phyloP scores from a whole-genome alignment of 495 filamentous ascomycete genomes.

The Stereocaulon alpinum region DNA sequence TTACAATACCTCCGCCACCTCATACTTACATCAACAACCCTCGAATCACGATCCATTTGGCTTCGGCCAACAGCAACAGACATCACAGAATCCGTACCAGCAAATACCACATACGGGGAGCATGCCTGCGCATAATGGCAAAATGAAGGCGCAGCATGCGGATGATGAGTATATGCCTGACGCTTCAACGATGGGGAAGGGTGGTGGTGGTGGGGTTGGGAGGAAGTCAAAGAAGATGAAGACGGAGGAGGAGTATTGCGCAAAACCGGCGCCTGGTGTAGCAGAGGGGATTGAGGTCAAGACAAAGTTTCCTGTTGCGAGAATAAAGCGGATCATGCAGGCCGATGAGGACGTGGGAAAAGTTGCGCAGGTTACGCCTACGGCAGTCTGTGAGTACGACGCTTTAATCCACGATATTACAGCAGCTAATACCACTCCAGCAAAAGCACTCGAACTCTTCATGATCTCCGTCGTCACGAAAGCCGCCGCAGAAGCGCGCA shows the following conservation, averaged over 20 bases:
- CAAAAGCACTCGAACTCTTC: conserved; percentile 90
- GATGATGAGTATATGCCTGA: conserved; percentile 28
- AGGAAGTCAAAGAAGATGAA: conserved; percentile 25
- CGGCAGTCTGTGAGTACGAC: conserved; percentile 65
- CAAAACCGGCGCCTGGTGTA: conserved; percentile 22
- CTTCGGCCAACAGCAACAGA: conserved; percentile 8
- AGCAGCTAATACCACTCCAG: conserved; percentile 25
- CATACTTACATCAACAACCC: background rate
- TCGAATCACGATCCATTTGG: conserved; percentile 13
- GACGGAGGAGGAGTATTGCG: conserved; percentile 14
- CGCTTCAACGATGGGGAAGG: conserved; percentile 17
- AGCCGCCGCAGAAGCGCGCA: conserved; percentile 70
- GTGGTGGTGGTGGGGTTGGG: conserved; percentile 22
- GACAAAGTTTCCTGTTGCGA: conserved; percentile 93
- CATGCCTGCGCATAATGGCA: conserved; percentile 26
- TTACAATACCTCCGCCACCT: conserved; percentile 1
- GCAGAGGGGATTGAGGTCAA: conserved; percentile 58
- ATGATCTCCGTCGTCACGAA: conserved; percentile 89
- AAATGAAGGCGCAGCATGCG: conserved; percentile 26
- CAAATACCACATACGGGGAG: background rate
- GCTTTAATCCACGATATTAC: background rate
- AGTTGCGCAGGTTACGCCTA: conserved; percentile 91
- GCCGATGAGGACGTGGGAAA: conserved; percentile 98
- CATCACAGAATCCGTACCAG: conserved; percentile 12
- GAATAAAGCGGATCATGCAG: conserved; percentile 99